A percentile compares a stretch with the other conserved stretches of the same genome.
These are phyloP conservation scores for Zizania palustris DNA, from an alignment of 202 grass and related monocot genomes.

Conservation along the genomic window DNA sequence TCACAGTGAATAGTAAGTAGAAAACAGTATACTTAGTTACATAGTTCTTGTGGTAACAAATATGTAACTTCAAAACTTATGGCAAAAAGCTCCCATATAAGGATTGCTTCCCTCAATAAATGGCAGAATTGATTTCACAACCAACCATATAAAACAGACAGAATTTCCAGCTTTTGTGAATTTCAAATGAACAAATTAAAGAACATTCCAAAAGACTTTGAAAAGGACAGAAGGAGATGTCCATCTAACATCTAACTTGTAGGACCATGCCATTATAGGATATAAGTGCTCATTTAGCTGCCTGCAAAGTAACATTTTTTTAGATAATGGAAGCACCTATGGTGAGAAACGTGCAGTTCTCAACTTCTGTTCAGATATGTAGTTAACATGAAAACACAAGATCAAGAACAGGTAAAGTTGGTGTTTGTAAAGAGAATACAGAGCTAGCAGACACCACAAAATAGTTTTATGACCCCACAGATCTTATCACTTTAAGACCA, in stretches of 20 bases:
- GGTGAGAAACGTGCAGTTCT: too few relatives aligned
- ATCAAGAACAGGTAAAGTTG: conserved; percentile 9
- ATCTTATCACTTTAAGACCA: background rate
- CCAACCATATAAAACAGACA: conserved; percentile 9
- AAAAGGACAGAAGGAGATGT: conserved; percentile 37
- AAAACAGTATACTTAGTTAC: background rate
- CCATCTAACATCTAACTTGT: conserved; percentile 20
- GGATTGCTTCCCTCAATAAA: too few relatives aligned
- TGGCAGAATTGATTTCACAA: conserved; percentile 16
- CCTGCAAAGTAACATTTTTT: background rate
- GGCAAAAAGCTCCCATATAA: too few relatives aligned
- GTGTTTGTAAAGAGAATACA: background rate
- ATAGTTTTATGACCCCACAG: conserved; percentile 8
- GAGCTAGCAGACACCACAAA: conserved; percentile 16
- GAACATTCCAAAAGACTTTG: conserved; percentile 3
- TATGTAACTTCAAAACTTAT: too few relatives aligned
- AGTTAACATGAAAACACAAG: background rate
- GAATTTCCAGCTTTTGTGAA: background rate
- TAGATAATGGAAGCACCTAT: too few relatives aligned
- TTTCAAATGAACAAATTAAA: background rate
- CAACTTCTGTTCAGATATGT: background rate
- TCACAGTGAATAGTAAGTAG: background rate
- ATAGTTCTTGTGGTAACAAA: too few relatives aligned
- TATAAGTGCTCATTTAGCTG: background rate
- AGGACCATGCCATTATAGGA: conserved; percentile 13